Evolutionary conservation across 2,329 filamentous ascomycete genomes (phyloP).

Genomic region (Bipolaris sorokiniana): DNA sequence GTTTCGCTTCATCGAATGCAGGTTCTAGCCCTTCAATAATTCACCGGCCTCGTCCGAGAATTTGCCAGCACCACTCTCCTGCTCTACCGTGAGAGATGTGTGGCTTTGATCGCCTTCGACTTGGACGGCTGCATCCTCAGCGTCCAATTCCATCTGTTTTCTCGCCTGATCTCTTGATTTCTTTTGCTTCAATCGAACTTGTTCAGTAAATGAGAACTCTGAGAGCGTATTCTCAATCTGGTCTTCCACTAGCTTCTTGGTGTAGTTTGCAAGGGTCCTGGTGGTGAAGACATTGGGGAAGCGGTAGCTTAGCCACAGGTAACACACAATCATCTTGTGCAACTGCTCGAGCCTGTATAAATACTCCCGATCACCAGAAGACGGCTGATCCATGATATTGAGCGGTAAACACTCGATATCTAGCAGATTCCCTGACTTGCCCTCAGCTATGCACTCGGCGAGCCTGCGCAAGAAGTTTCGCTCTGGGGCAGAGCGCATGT

Average conservation of each 20-base stretch:
- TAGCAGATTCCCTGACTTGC: constrained; percentile 70
- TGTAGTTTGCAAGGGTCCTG: constrained; percentile 76
- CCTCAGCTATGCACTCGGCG: constrained; percentile 72
- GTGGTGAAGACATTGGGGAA: constrained; percentile 81
- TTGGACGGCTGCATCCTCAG: constrained; percentile 1
- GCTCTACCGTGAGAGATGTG: constrained; percentile 5
- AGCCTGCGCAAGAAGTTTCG: constrained; percentile 64
- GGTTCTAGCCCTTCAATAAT: not conserved
- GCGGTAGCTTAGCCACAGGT: constrained; percentile 92
- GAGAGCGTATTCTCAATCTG: constrained; percentile 71
- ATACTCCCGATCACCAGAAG: constrained; percentile 59
- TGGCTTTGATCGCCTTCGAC: constrained; percentile 5
- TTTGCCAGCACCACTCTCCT: constrained; percentile 1
- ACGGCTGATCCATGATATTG: constrained; percentile 69
- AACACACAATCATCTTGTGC: constrained; percentile 82
- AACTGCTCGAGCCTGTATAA: constrained; percentile 74
- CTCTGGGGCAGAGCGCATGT: constrained; percentile 57
- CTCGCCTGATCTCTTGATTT: constrained; percentile 12
- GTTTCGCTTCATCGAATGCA: not conserved
- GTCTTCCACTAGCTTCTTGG: constrained; percentile 77
- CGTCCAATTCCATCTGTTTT: constrained; percentile 8
- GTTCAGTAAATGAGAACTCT: constrained; percentile 57
- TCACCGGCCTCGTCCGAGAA: constrained; percentile 5
- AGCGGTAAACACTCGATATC: constrained; percentile 74
- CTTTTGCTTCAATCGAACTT: constrained; percentile 13